phyloP scores from a whole-genome alignment of 2,329 filamentous ascomycete species.

The Penicillium sp. region DNA sequence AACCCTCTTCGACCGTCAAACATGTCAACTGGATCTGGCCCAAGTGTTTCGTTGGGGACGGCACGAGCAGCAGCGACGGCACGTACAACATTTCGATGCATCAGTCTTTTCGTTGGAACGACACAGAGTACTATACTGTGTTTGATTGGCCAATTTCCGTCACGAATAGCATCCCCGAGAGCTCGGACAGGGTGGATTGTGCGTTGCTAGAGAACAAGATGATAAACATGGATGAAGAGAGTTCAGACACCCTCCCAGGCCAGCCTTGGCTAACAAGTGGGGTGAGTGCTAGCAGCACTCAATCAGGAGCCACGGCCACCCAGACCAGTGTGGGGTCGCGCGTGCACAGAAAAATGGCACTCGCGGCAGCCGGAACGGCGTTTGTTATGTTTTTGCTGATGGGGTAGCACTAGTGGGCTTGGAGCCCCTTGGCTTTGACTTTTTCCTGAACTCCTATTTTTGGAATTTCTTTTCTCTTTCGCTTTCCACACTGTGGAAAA shows the following conservation, averaged over 20 bases:
- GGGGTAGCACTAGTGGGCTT: not conserved
- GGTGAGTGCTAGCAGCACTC: constrained; percentile 3
- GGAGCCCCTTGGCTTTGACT: not conserved
- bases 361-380: constrained; percentile 1
- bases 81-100: constrained; percentile 72
- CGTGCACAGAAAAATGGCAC: not conserved
- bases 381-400: not conserved
- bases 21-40: constrained; percentile 74
- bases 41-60: constrained; percentile 64
- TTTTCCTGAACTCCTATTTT: not conserved
- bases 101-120: constrained; percentile 68
- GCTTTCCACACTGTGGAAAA: not conserved
- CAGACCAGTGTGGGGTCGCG: not conserved
- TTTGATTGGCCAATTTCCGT: constrained; percentile 70
- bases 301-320: not conserved
- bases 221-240: constrained; percentile 15
- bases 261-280: constrained; percentile 24
- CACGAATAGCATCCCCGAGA: constrained; percentile 60
- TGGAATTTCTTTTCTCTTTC: not conserved
- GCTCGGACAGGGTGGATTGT: constrained; percentile 25
- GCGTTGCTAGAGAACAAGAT: constrained; percentile 24
- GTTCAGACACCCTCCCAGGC: constrained; percentile 22
- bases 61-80: constrained; percentile 39
- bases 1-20: constrained; percentile 68
- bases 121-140: constrained; percentile 65